Conservation (phyloP, 2,329 filamentous ascomycete species). For the Cadophora sp. region DNA sequence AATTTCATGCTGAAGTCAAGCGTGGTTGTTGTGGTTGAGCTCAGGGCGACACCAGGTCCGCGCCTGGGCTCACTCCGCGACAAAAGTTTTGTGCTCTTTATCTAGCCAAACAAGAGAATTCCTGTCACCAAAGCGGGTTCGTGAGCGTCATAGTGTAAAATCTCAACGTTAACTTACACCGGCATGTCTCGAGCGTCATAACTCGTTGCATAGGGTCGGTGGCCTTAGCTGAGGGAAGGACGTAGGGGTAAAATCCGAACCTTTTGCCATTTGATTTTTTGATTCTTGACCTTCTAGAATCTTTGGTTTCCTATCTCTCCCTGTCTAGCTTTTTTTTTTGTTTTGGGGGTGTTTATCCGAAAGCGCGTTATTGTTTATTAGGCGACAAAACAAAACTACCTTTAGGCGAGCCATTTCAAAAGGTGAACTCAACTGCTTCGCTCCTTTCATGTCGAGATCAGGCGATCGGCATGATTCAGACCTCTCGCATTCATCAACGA, state of each 20-base stretch:
- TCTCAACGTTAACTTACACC: background rate
- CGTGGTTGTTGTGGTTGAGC: background rate
- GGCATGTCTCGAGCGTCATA: background rate
- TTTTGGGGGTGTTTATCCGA: background rate
- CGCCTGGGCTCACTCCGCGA: background rate
- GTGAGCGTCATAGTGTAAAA: background rate
- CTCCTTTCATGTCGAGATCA: background rate
- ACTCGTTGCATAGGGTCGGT: background rate
- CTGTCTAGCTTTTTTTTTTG: background rate
- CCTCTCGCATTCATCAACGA: too few relatives aligned
- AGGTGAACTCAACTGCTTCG: background rate
- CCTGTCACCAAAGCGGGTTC: background rate
- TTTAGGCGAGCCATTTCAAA: background rate
- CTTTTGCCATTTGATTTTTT: conserved; percentile 1
- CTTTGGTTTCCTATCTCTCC: background rate
- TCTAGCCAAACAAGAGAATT: background rate
- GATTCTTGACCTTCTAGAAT: background rate
- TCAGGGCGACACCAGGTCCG: background rate
- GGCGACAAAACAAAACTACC: background rate
- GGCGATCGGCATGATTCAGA: too few relatives aligned
- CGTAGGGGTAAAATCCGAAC: background rate
- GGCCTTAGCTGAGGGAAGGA: conserved; percentile 2
- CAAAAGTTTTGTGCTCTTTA: background rate
- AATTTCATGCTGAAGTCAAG: too few relatives aligned
- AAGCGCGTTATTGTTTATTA: background rate